Base-by-base conservation (phyloP, 352 stramenopile species). In the Globisporangium carolinianum region DNA sequence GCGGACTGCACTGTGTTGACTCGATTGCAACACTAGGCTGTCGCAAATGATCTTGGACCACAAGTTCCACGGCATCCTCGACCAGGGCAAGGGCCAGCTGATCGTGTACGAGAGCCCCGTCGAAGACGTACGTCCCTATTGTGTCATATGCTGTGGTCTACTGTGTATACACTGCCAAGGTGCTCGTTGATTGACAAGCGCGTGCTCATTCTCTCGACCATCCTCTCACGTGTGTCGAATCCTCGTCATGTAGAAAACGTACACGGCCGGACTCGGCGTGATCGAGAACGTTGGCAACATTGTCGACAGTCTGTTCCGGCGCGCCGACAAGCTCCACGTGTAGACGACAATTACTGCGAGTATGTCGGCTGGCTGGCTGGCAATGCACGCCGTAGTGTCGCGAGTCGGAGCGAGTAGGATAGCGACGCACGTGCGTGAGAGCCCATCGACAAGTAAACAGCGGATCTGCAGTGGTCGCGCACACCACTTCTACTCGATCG, bases 11-110 rank as follows among this genome's bases (percentile, higher is more conserved):
- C 45, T 35, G 10, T 48, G 38, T 17, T 50, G 4, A 18, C 37
- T 32, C 5, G 4, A 24, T 17, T 17, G 47, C 58, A 11, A n/a
- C 8, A 11, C 6, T 53, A 99, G 98, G 78, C 83, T 99, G 32
- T 98, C 91, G 56, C 96, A 99, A 77, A 99, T 99, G 97, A 99
- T 99, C 67, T 72, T 99, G 62, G 97, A 99, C 80, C 95, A 97
- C 65, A 99, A 99, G 71, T 97, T 99, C 70, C 86, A 96, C 57
- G 97, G 96, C 48, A 99, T 98, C 67, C 77, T 99, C 63, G 97
- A 99, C 84, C 97, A 99, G 73, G 97, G 97, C 55, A 97, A 98
- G 68, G 97, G 97, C 36, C 96, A 99, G 66, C 79, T 99, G n/a
- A 97, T 99, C 51, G 91, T 99, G 51, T 98, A 99, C 73, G 95